Conservation (phyloP, 2,329 filamentous ascomycete genomes). For the Penicillium freii region DNA sequence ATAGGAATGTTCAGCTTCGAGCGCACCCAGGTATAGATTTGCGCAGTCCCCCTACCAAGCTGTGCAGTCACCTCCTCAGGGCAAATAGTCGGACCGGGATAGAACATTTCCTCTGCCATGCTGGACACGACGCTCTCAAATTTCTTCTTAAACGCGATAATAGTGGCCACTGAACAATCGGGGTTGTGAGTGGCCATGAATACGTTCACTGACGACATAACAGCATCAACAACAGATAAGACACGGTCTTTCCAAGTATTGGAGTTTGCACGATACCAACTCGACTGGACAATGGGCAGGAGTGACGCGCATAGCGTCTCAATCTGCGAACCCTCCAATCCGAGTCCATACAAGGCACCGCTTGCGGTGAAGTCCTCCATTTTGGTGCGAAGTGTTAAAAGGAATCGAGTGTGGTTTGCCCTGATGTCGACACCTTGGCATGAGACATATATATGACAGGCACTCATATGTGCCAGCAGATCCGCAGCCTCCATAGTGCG, state of each 20-base stretch:
- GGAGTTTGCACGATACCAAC: conserved; percentile 14
- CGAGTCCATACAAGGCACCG: conserved; percentile 11
- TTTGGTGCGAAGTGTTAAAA: conserved; percentile 1
- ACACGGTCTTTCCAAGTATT: conserved; percentile 18
- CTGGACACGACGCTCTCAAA: conserved; percentile 2
- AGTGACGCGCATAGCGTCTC: conserved; percentile 1
- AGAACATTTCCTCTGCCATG: conserved; percentile 10
- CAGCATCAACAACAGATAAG: conserved; percentile 8
- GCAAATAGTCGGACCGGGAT: conserved; percentile 6
- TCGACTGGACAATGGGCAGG: conserved; percentile 9
- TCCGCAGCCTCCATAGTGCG: conserved; percentile 58
- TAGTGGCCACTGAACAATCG: conserved; percentile 6
- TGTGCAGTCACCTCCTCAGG: conserved; percentile 3
- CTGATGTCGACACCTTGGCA: conserved; percentile 61
- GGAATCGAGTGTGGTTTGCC: conserved; percentile 25
- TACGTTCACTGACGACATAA: conserved; percentile 7
- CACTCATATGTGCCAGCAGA: conserved; percentile 55
- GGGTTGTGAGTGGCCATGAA: conserved; percentile 5
- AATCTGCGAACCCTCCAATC: neutral
- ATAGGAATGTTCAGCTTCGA: conserved; percentile 10
- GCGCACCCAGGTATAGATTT: conserved; percentile 15
- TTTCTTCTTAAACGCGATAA: conserved; percentile 8
- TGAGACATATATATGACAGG: conserved; percentile 53
- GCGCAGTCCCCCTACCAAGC: conserved; percentile 11
- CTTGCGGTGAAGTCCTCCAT: conserved; percentile 8